Evolutionary conservation across 1,284 basidiomycete species (phyloP).

Genomic region (Laetiporus sulphureus): DNA sequence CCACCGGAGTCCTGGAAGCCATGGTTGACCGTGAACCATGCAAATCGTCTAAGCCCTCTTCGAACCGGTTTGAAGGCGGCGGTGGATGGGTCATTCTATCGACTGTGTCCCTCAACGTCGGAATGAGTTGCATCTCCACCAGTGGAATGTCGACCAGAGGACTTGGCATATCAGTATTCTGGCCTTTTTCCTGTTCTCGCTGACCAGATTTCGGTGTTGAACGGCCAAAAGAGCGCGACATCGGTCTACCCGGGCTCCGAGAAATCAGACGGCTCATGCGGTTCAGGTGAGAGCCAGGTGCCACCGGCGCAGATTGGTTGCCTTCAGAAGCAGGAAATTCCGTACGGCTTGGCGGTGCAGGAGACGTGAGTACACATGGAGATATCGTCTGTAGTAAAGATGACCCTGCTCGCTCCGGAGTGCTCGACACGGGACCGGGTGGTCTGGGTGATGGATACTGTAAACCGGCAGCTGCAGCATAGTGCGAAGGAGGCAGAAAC

Average conservation of each 20-base stretch:
- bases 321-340: constrained; percentile 3
- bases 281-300: constrained; percentile 5
- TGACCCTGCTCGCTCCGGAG: constrained; percentile 1
- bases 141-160: constrained; percentile 45
- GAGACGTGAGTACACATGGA: not conserved
- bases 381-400: constrained; percentile 6
- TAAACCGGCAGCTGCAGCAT: constrained; percentile 53
- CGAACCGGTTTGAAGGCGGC: constrained; percentile 2
- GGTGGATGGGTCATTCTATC: constrained; percentile 54
- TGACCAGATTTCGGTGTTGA: constrained; percentile 8
- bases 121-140: constrained; percentile 56
- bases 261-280: constrained; percentile 12
- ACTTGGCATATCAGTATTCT: constrained; percentile 32
- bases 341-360: not conserved
- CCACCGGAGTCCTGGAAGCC: too few relatives aligned
- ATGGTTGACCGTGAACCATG: too few relatives aligned
- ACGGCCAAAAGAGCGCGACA: constrained; percentile 12
- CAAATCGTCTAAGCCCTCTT: too few relatives aligned
- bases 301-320: not conserved
- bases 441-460: constrained; percentile 3
- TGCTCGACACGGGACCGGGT: constrained; percentile 10
- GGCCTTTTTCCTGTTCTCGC: constrained; percentile 13
- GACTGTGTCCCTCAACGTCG: constrained; percentile 62
- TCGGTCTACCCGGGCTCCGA: constrained; percentile 16
- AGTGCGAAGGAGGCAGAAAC: constrained; percentile 58